Evolutionary conservation across 306 rosid species (phyloP).

Genomic region (Canavalia ensiformis): DNA sequence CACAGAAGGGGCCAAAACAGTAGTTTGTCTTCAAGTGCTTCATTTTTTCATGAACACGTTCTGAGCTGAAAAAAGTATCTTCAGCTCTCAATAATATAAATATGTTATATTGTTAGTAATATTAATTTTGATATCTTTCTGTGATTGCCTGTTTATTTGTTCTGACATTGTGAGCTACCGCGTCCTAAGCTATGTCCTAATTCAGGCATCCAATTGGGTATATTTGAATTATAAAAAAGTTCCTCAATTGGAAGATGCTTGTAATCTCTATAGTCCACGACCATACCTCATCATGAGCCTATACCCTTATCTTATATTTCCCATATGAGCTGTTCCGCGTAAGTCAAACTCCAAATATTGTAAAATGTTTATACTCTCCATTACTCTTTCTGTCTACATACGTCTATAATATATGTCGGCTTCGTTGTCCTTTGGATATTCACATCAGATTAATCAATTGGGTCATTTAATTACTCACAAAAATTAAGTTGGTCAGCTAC

Average conservation of each 20-base stretch:
- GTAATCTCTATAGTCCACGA: constrained; percentile 58
- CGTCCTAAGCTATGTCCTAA: constrained; percentile 67
- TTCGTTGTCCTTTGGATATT: constrained; percentile 64
- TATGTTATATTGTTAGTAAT: constrained; percentile 20
- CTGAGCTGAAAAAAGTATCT: constrained; percentile 50
- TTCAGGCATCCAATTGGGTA: constrained; percentile 61
- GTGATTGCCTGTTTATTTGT: constrained; percentile 69
- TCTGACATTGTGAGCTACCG: constrained; percentile 65
- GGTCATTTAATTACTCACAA: constrained; percentile 43
- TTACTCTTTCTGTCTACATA: constrained; percentile 45
- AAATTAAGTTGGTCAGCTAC: constrained; percentile 52
- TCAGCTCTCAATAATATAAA: constrained; percentile 46
- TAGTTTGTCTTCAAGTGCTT: constrained; percentile 46
- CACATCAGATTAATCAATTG: constrained; percentile 43
- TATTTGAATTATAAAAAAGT: constrained; percentile 49
- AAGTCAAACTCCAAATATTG: constrained; percentile 69
- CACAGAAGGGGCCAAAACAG: constrained; percentile 58
- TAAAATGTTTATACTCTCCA: constrained; percentile 45
- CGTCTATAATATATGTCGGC: constrained; percentile 65
- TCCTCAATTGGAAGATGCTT: constrained; percentile 66
- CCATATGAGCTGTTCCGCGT: constrained; percentile 69
- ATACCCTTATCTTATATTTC: constrained; percentile 59
- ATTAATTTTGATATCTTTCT: constrained; percentile 49
- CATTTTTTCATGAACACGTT: constrained; percentile 56
- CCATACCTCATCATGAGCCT: constrained; percentile 63